These are phyloP conservation scores for Prillingera fragicola DNA, from an alignment of 1,284 basidiomycete genomes.

Conservation along the genomic window DNA sequence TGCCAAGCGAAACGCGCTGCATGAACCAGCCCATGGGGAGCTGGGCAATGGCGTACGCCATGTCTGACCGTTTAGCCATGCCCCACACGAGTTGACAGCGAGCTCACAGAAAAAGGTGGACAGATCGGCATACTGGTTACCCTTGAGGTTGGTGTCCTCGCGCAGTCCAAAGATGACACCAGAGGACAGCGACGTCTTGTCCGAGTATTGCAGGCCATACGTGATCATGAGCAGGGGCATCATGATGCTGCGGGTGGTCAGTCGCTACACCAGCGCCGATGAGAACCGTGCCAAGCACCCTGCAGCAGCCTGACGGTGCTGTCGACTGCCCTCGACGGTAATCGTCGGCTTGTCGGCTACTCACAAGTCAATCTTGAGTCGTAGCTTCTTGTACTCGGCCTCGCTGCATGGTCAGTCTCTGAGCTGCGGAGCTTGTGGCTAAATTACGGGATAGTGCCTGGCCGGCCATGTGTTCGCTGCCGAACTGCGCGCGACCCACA, in stretches of 20 bases:
- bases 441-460: too few relatives aligned
- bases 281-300: too few relatives aligned
- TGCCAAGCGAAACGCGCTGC: conserved; percentile 27
- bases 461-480: too few relatives aligned
- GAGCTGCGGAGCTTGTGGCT: too few relatives aligned
- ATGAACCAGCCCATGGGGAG: conserved; percentile 26
- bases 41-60: conserved; percentile 19
- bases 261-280: too few relatives aligned
- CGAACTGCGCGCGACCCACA: too few relatives aligned
- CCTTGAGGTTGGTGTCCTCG: conserved; percentile 16
- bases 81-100: neutral
- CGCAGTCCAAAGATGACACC: conserved; percentile 23
- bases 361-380: conserved; percentile 14
- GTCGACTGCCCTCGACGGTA: too few relatives aligned
- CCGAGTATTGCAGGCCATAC: conserved; percentile 11
- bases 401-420: too few relatives aligned
- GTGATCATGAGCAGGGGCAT: conserved; percentile 11
- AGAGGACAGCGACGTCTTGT: conserved; percentile 18
- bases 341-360: too few relatives aligned
- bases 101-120: conserved; percentile 23
- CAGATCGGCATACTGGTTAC: conserved; percentile 21
- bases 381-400: conserved; percentile 18
- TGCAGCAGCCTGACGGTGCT: too few relatives aligned
- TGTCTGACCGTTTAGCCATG: conserved; percentile 3
- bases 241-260: too few relatives aligned